phyloP scores from a whole-genome alignment of 352 stramenopile species.

The Globisporangium paroecandrum region DNA sequence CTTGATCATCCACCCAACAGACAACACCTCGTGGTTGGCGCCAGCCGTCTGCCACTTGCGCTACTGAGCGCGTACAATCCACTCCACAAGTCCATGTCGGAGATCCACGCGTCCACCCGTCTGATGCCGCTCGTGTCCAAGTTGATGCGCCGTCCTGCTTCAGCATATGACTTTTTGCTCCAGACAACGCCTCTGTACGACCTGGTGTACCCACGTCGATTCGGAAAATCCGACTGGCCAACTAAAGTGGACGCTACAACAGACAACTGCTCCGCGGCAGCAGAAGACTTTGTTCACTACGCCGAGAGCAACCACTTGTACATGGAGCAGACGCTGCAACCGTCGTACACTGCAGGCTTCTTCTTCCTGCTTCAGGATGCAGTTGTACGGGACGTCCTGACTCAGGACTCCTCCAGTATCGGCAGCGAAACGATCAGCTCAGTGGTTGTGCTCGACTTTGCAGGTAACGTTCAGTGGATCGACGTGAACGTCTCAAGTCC shows the following conservation, averaged over 20 bases:
- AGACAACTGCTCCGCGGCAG: neutral
- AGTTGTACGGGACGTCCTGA: slow-evolving; percentile 1
- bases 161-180: neutral
- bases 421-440: neutral
- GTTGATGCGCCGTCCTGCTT: neutral
- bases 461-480: slow-evolving; percentile 2
- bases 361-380: slow-evolving; percentile 39
- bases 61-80: slow-evolving; percentile 2
- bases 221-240: slow-evolving; percentile 1
- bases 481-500: slow-evolving; percentile 12
- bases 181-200: neutral
- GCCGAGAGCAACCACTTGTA: slow-evolving; percentile 35
- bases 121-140: slow-evolving; percentile 7
- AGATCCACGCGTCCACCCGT: neutral
- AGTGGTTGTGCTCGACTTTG: slow-evolving; percentile 3
- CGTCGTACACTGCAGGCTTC: slow-evolving; percentile 27
- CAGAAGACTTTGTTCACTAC: slow-evolving; percentile 12
- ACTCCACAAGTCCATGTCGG: neutral
- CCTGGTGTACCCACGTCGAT: neutral
- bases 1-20: neutral
- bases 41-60: neutral
- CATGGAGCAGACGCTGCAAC: slow-evolving; percentile 31
- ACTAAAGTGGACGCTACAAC: neutral
- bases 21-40: slow-evolving; percentile 6
- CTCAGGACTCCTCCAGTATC: neutral